Evolutionary conservation across 1,284 basidiomycete genomes (phyloP), one percentile per base, ranked within the genome.

Genomic region (Malassezia globosa): DNA sequence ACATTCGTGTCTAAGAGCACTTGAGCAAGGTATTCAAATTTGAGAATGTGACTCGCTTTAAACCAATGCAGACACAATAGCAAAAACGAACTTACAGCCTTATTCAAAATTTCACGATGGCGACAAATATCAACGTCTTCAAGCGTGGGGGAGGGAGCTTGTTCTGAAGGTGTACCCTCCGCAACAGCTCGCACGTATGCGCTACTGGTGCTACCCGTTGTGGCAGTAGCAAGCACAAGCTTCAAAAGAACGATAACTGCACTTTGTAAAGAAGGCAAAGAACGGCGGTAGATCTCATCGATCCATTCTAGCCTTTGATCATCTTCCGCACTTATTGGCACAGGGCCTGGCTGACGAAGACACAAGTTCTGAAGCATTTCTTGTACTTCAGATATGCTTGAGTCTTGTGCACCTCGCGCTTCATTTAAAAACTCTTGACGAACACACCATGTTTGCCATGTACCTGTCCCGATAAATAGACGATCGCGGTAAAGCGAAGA

Each of bases 41-140:
- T 97, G 84, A 99, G 90, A 25, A 85, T 82, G 74, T 97, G 66
- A 34, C 59, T 63, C 18, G 85, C 85, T 73, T 96, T 97, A 79
- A 96, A 95, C 94, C 94, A 99, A 70, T 95, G 95, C 57, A 97
- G 73, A 3, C 84, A 80, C 33, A 96, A 74, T 1, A 97, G 75
- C 14, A 99, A 72, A 56, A 97, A 94, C 1, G 90, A 89, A 16
- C 90, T 95, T 6, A 96, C 86, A 0, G 88, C 89, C 73, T 99
- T 97, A 5, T 87, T 88, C 0, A 87, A 92, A 62, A 99, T 94
- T 73, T 99, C 94, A 31, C 94, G 84, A 73, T 97, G 94, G 5
- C 94, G 81, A 27, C 82, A 83, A 34, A 94, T 84, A 69, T 99
- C 94, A 46, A 89, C 81, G 60, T 97, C 94, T 58, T 96, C 90